Evolutionary conservation across 2,329 filamentous ascomycete species (phyloP), one percentile per base, ranked within the genome.

Genomic region (Aureobasidium namibiae): DNA sequence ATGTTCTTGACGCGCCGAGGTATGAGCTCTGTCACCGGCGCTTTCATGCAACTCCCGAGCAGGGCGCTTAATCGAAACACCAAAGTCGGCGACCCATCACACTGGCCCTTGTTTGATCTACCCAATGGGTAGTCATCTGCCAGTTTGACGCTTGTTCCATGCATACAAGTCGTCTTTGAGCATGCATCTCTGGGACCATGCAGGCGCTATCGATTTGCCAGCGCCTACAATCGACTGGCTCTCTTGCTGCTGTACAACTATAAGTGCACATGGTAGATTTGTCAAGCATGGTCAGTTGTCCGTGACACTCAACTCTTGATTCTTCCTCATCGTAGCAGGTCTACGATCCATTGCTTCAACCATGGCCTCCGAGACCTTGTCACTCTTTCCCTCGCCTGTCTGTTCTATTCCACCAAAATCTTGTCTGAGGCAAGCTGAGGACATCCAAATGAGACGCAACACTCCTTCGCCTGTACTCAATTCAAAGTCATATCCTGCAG

Each of bases 361-460:
- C 18, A 60, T 60, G 57, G 33, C 56, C 10, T 45, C 49, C 46
- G 57, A 60, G 16, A 54, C 46, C 4, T 42, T 54, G 16, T 53
- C 46, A 34, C 57, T 60, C 31, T 60, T 60, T 39, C 57, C 57
- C 3, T 53, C 57, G 21, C 48, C 57, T 31, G 38, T 52, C 3
- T 52, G 45, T 33, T 46, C 46, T 4, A 33, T 46, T n/a, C 46
- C 48, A 14, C 41, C 49, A 41, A 60, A 54, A 48, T 60, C 57
- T 13, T 60, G 57, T 60, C 39, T 60, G 49, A 53, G 48, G 41
- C 48, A 60, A 18, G 48, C 31, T 24, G 38, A 45, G 26, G 48
- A 34, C 5, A 16, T 46, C 18, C 53, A 56, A 4, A 42, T n/a
- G 16, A 45, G 53, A 46, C 53, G n/a, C 3, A 53, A 44, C 23